Percentiles rank a stretch among this genome's conserved stretches.
Evolutionary conservation across 495 filamentous ascomycete species (phyloP).

Genomic region (Podospora sp.): DNA sequence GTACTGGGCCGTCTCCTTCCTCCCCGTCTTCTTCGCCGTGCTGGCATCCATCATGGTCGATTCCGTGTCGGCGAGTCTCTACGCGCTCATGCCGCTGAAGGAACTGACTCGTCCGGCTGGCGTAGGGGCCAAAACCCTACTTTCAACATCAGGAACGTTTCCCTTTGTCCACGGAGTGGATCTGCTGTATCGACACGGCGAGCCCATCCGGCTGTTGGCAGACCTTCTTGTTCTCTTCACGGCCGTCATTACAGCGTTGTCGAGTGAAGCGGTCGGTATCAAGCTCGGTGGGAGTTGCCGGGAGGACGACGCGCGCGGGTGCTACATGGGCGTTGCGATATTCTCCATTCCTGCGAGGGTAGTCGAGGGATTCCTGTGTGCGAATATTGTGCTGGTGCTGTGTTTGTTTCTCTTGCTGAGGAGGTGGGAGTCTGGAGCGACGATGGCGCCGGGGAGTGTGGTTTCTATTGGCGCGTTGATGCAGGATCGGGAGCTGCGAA

Average conservation of each 20-base stretch:
- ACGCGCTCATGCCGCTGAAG: slow-evolving; percentile 36
- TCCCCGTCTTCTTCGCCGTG: slow-evolving; percentile 33
- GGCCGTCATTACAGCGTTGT: slow-evolving; percentile 30
- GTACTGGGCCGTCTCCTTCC: slow-evolving; percentile 36
- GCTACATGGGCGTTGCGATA: slow-evolving; percentile 31
- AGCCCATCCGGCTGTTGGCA: slow-evolving; percentile 28
- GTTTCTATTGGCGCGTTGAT: slow-evolving; percentile 1
- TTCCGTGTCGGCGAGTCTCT: slow-evolving; percentile 27
- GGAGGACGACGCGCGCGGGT: slow-evolving; percentile 20
- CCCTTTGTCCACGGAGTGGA: slow-evolving; percentile 25
- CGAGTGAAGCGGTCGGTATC: slow-evolving; percentile 33
- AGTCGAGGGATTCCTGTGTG: neutral
- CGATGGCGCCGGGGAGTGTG: neutral
- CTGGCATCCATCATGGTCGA: slow-evolving; percentile 29
- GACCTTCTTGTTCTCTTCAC: slow-evolving; percentile 27
- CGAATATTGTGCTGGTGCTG: neutral
- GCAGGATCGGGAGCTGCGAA: neutral
- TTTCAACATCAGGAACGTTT: slow-evolving; percentile 27
- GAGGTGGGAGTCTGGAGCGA: slow-evolving; percentile 7
- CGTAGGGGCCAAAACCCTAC: slow-evolving; percentile 25
- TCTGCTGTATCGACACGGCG: slow-evolving; percentile 25
- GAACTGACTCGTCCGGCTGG: slow-evolving; percentile 27
- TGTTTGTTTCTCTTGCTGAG: neutral
- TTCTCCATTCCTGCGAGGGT: slow-evolving; percentile 24
- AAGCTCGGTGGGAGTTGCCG: slow-evolving; percentile 22